Evolutionary conservation across 1,139 yeast genomes (phyloP).

Genomic region (Protomyces inundatus): DNA sequence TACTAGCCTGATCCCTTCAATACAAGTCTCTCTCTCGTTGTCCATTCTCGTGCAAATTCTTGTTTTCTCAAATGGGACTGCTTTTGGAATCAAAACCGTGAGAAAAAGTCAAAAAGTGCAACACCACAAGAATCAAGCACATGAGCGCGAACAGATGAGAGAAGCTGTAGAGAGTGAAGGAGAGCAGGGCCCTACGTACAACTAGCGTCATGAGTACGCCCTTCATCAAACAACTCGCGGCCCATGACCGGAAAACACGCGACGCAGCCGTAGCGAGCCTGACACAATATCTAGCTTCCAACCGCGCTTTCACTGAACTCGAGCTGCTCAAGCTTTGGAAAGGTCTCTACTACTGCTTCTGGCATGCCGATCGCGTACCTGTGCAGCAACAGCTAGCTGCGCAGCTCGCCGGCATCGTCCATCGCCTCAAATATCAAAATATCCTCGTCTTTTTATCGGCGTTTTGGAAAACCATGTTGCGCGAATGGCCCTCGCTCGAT

Average conservation of each 20-base stretch:
- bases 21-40: background rate
- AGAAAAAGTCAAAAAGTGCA: background rate
- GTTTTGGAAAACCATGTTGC: conserved; percentile 72
- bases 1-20: background rate
- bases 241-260: conserved; percentile 69
- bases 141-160: no score
- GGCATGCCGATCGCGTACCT: conserved; percentile 90
- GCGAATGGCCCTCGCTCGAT: conserved; percentile 83
- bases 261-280: conserved; percentile 70
- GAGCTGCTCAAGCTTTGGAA: conserved; percentile 88
- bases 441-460: conserved; percentile 57
- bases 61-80: background rate
- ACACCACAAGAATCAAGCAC: no score
- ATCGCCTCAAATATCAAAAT: conserved; percentile 44
- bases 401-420: conserved; percentile 58
- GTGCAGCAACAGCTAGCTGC: conserved; percentile 84
- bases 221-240: conserved; percentile 77
- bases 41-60: background rate
- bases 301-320: conserved; percentile 43
- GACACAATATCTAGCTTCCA: conserved; percentile 51
- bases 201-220: conserved; percentile 33
- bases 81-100: background rate
- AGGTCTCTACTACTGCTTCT: conserved; percentile 80
- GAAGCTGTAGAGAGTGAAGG: no score
- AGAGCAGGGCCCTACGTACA: no score